Conservation (phyloP, 257 asterid genomes). For the Lantana camara region DNA sequence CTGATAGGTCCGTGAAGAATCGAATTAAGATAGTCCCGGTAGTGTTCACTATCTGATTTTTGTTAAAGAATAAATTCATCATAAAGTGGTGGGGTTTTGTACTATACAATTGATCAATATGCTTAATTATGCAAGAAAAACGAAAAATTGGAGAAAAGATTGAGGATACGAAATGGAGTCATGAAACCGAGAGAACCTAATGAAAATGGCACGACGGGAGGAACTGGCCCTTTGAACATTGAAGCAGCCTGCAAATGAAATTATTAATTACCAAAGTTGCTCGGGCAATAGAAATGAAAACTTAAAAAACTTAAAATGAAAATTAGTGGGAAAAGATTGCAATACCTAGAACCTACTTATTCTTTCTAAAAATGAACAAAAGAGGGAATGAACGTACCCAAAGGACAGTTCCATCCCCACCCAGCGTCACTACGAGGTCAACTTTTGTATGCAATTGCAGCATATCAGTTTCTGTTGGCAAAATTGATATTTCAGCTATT, state of each 20-base stretch:
- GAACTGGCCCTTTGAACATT: slow-evolving; percentile 98
- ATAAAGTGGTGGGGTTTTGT: slow-evolving; percentile 2
- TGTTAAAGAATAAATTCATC: slow-evolving; percentile 48
- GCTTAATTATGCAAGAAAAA: slow-evolving; percentile 11
- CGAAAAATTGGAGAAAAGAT: slow-evolving; percentile 6
- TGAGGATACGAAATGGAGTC: slow-evolving; percentile 97
- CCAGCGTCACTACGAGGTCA: slow-evolving; percentile 90
- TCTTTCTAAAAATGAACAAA: not conserved
- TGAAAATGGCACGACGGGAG: slow-evolving; percentile 96
- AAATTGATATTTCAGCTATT: not conserved
- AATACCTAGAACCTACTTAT: not conserved
- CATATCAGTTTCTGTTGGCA: slow-evolving; percentile 66
- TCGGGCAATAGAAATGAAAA: not conserved
- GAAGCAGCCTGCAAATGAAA: slow-evolving; percentile 92
- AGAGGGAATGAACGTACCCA: slow-evolving; percentile 63
- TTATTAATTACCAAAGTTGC: slow-evolving; percentile 3
- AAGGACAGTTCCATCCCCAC: slow-evolving; percentile 99
- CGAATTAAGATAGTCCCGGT: slow-evolving; percentile 64
- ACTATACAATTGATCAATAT: not conserved
- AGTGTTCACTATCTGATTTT: slow-evolving; percentile 79
- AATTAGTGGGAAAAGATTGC: not conserved
- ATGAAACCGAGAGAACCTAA: slow-evolving; percentile 98
- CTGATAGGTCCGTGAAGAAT: slow-evolving; percentile 81
- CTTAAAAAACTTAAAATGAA: not conserved
- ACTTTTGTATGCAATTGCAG: slow-evolving; percentile 80